Base-by-base conservation (phyloP, 78 protist genomes). In the Reticulomyxa filosa region DNA sequence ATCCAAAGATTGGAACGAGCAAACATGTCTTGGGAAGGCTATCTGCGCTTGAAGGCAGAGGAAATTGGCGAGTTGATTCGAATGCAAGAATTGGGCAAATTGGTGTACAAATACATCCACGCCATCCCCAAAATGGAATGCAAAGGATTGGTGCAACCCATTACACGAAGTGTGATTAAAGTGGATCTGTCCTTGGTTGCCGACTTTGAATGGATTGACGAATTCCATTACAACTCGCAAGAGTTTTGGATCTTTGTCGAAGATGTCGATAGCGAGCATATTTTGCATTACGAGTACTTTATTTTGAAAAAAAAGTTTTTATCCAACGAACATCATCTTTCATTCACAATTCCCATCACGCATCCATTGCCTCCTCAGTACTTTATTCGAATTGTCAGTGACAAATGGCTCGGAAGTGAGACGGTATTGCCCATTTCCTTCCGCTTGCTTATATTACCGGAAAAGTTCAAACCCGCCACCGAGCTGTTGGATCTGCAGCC, bases 341-440 rank as follows among this genome's bases (percentile, higher is more conserved):
- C 61, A 25, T 85, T 92, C 82, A 80, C 81, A 1, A 91, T 95
- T 34, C 96, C 90, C 6, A 55, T 95, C 8, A 30, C 33, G 59
- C 90, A 89, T 4, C 99, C 99, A 2, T 22, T 88, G 53, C 94
- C 99, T 35, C 96, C 98, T 26, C 96, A 93, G 67, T 95, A 92
- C 83, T 95, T 83, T 62, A 67, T 94, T 4, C 77, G 80, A 23
- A 69, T 75, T 23, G 62, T 73, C 38, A 61, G 69, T 13, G 93
- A 86, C 39, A 81, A 92, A 22, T 92, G 98, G 98, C 75, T 92
- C 20, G 88, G 86, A 11, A 46, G 84, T 17, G 91, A 80, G 56
- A 65, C 80, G 2, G 65, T 73, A 10, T 59, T 88, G 5, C 92
- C 97, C 5, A 64, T 93, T n/a, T 70, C 88, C 46, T 82, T 93